Conservation (phyloP, 441 rosid genomes). For the Lagerstroemia fauriei region DNA sequence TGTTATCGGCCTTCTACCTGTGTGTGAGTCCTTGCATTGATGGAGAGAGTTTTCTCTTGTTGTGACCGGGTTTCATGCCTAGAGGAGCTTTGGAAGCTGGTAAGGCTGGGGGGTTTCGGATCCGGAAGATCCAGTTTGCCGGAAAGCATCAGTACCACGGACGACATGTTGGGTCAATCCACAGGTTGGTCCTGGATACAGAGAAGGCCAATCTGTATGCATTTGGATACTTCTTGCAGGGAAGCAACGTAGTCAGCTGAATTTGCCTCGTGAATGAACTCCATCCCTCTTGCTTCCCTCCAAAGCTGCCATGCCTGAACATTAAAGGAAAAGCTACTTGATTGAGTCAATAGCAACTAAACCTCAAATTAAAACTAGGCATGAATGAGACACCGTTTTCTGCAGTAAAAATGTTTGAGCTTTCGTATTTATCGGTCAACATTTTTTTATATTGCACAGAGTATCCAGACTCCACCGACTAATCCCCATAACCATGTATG, state of each 20-base stretch:
- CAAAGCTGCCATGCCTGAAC: not conserved
- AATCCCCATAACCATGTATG: too few relatives aligned
- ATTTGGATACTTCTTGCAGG: not conserved
- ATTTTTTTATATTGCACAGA: too few relatives aligned
- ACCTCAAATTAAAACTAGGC: too few relatives aligned
- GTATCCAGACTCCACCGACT: too few relatives aligned
- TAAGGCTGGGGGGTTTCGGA: conserved; percentile 3
- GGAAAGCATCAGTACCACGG: conserved; percentile 11
- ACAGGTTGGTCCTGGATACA: conserved; percentile 1
- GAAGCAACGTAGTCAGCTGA: not conserved
- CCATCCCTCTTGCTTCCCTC: not conserved
- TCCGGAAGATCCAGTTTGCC: conserved; percentile 10
- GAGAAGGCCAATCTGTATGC: conserved; percentile 19
- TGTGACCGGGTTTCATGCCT: not conserved
- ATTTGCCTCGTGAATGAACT: conserved; percentile 6
- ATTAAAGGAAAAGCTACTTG: not conserved
- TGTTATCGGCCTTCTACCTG: not conserved
- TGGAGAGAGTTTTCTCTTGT: not conserved
- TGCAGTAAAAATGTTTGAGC: too few relatives aligned
- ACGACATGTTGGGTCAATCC: conserved; percentile 21
- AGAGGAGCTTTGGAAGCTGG: not conserved
- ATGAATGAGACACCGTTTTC: not conserved
- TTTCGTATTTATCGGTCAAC: too few relatives aligned
- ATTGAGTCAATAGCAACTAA: too few relatives aligned
- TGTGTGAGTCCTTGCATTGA: not conserved